Evolutionary conservation across 371 early-diverging fungal genomes (phyloP).

Genomic region (Rhizomucor pusillus): DNA sequence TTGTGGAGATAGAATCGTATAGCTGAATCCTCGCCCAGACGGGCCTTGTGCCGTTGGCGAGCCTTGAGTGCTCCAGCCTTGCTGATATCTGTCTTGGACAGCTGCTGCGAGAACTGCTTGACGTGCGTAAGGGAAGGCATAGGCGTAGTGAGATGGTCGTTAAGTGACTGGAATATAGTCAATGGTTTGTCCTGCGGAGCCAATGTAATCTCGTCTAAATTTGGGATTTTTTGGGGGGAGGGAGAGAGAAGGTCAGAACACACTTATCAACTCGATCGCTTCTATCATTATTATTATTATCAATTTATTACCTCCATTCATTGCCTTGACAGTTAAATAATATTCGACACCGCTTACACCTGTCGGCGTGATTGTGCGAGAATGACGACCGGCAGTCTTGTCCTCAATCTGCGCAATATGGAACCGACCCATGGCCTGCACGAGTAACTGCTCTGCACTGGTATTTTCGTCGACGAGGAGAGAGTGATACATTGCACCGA

Average conservation of each 20-base stretch:
- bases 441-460: constrained; percentile 56
- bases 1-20: constrained; percentile 55
- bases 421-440: constrained; percentile 56
- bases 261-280: neutral
- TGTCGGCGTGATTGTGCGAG: constrained; percentile 10
- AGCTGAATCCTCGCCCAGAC: constrained; percentile 42
- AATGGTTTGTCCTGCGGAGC: constrained; percentile 58
- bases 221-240: neutral
- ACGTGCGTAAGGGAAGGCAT: constrained; percentile 50
- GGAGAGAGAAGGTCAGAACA: neutral
- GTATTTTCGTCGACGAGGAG: constrained; percentile 54
- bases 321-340: constrained; percentile 57
- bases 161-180: constrained; percentile 58
- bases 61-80: constrained; percentile 30
- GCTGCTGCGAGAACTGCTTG: constrained; percentile 32
- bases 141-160: constrained; percentile 59
- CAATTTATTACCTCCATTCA: constrained; percentile 52
- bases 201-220: constrained; percentile 54
- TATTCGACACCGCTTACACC: constrained; percentile 45
- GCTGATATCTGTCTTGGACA: constrained; percentile 30
- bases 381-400: constrained; percentile 17
- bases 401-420: constrained; percentile 47
- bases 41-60: constrained; percentile 28
- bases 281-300: neutral
- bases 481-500: constrained; percentile 57